Percentiles rank a stretch among this genome's conserved stretches.
phyloP scores from a whole-genome alignment of 139 green algal genomes.

The Chlorella sp. region DNA sequence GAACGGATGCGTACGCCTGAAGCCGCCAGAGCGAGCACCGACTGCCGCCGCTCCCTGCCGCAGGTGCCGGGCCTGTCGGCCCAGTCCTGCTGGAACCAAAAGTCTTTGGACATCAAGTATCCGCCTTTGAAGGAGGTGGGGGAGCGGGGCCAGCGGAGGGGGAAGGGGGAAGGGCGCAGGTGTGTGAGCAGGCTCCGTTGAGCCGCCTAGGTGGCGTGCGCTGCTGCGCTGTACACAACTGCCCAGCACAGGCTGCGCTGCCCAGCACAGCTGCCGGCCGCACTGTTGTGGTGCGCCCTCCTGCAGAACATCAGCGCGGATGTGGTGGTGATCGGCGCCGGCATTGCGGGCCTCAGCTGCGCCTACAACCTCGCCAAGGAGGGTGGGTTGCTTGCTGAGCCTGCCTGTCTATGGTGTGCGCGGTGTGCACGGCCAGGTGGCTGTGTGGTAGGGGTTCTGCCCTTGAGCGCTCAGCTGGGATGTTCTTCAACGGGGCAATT shows the following conservation, averaged over 20 bases:
- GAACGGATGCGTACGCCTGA: too few relatives aligned
- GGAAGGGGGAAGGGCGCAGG: neutral
- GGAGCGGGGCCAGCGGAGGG: conserved; percentile 39
- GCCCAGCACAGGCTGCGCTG: too few relatives aligned
- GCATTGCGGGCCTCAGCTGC: conserved; percentile 65
- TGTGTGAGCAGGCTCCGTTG: too few relatives aligned
- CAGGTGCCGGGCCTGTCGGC: conserved; percentile 31
- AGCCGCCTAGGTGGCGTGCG: neutral
- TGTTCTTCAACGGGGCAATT: too few relatives aligned
- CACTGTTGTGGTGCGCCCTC: neutral
- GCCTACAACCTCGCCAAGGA: conserved; percentile 67
- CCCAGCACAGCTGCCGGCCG: neutral
- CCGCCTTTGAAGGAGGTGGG: conserved; percentile 46
- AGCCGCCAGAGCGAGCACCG: too few relatives aligned
- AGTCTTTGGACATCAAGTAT: conserved; percentile 49
- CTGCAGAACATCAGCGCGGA: conserved; percentile 21
- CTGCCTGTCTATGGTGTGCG: too few relatives aligned
- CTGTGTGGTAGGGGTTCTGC: too few relatives aligned
- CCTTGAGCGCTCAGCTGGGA: too few relatives aligned
- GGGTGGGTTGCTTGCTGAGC: conserved; percentile 28
- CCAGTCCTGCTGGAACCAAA: conserved; percentile 30
- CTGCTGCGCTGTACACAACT: too few relatives aligned
- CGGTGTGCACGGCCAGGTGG: too few relatives aligned
- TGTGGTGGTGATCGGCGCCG: conserved; percentile 64
- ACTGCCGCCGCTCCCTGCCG: neutral